Evolutionary conservation across 495 filamentous ascomycete genomes (phyloP).

Genomic region (Talaromyces trachyspermus): DNA sequence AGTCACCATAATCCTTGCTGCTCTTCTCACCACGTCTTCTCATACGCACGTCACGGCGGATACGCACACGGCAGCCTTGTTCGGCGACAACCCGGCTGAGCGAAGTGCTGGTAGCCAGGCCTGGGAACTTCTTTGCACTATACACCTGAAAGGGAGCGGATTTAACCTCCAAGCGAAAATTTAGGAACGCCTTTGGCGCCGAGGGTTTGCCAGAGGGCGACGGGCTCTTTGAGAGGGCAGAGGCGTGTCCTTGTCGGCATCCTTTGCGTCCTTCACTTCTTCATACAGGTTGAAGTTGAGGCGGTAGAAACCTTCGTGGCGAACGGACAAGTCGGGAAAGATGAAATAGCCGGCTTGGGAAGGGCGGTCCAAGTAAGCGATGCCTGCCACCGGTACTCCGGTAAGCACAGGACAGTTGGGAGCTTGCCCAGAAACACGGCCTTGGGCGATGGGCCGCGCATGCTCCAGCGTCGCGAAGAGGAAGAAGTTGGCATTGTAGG

Average conservation of each 20-base stretch:
- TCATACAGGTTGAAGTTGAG: conserved; percentile 91
- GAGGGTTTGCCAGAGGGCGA: conserved; percentile 21
- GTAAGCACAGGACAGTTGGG: conserved; percentile 80
- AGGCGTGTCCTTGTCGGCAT: conserved; percentile 47
- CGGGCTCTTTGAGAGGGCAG: conserved; percentile 16
- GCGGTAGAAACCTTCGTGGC: conserved; percentile 87
- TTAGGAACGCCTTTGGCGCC: conserved; percentile 35
- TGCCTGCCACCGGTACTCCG: conserved; percentile 90
- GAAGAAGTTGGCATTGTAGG: conserved; percentile 96
- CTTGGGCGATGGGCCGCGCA: conserved; percentile 78
- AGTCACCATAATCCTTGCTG: conserved; percentile 52
- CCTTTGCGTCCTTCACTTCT: conserved; percentile 73
- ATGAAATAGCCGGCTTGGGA: conserved; percentile 92
- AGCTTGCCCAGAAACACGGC: conserved; percentile 59
- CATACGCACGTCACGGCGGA: conserved; percentile 96
- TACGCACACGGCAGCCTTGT: conserved; percentile 94
- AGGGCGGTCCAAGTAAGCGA: conserved; percentile 93
- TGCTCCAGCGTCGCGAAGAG: conserved; percentile 88
- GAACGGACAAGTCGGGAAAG: conserved; percentile 93
- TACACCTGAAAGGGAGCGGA: conserved; percentile 82
- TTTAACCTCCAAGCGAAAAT: conserved; percentile 84
- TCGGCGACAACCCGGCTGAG: conserved; percentile 90
- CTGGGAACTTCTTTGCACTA: conserved; percentile 98
- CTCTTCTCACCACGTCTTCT: conserved; percentile 72
- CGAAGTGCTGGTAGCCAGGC: conserved; percentile 80